A percentile compares a stretch with the other conserved stretches of the same genome.
phyloP scores from a whole-genome alignment of 2,329 filamentous ascomycete genomes.

The Ilyonectria sp. region DNA sequence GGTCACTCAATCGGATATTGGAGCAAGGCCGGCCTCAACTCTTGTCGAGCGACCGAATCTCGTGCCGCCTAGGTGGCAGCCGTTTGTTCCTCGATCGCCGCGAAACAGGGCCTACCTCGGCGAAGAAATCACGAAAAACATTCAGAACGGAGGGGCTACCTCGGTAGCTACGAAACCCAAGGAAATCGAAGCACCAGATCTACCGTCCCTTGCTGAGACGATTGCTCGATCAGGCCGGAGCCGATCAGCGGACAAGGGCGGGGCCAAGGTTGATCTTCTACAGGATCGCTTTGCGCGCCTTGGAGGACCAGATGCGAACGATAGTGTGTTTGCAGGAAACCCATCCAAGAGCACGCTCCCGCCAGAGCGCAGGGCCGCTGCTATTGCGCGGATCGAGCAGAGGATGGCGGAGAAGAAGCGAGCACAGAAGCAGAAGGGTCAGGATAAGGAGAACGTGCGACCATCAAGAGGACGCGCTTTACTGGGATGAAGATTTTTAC shows the following conservation, averaged over 20 bases:
- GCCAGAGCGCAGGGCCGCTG: constrained; percentile 67
- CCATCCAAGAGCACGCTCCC: constrained; percentile 62
- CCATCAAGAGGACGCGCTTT: constrained; percentile 47
- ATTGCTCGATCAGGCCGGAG: constrained; percentile 38
- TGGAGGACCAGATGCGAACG: constrained; percentile 56
- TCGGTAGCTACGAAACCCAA: constrained; percentile 42
- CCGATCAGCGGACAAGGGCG: constrained; percentile 43
- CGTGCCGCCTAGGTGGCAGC: constrained; percentile 58
- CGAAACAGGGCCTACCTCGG: constrained; percentile 56
- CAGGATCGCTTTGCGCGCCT: constrained; percentile 62
- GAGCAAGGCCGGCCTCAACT: constrained; percentile 31
- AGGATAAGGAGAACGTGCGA: constrained; percentile 68
- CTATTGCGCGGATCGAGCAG: constrained; percentile 68
- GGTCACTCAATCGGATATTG: constrained; percentile 35
- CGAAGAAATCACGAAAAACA: constrained; percentile 50
- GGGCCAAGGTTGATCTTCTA: constrained; percentile 61
- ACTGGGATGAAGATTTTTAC: constrained; percentile 8
- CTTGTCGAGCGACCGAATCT: constrained; percentile 47
- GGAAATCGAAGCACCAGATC: constrained; percentile 45
- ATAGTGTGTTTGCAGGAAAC: constrained; percentile 54
- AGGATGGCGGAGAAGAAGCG: constrained; percentile 67
- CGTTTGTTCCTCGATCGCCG: constrained; percentile 59
- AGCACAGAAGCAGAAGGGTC: constrained; percentile 50
- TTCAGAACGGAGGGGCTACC: constrained; percentile 49
- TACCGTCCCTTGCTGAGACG: constrained; percentile 47